phyloP scores from a whole-genome alignment of 257 asterid genomes.

The Solanum gandarillasii region DNA sequence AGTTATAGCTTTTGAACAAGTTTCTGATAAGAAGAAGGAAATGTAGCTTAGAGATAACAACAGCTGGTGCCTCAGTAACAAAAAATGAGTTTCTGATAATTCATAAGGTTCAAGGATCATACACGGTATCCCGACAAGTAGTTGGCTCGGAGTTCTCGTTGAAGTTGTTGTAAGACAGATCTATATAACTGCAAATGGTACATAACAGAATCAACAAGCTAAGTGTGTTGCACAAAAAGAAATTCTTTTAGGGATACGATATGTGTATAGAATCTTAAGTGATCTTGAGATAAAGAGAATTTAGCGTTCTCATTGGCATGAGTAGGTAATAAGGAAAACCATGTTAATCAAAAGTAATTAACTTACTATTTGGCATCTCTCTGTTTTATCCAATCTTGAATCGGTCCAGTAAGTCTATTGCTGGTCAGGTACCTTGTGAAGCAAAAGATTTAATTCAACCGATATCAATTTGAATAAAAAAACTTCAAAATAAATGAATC shows the following conservation, averaged over 20 bases:
- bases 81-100: background rate
- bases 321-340: background rate
- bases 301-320: background rate
- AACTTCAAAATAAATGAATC: background rate
- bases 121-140: constrained; percentile 35
- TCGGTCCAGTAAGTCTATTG: constrained; percentile 33
- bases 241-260: background rate
- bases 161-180: constrained; percentile 51
- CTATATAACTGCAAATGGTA: constrained; percentile 18
- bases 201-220: background rate
- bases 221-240: background rate
- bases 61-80: too few relatives aligned
- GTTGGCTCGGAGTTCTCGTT: constrained; percentile 16
- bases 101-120: background rate
- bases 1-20: constrained; percentile 41
- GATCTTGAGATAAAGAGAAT: background rate
- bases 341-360: background rate
- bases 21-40: constrained; percentile 28
- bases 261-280: background rate
- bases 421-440: constrained; percentile 36
- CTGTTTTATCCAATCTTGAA: constrained; percentile 26
- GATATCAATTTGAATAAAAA: background rate
- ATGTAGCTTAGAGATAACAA: background rate
- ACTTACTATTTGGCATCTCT: constrained; percentile 19
- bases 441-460: background rate